These are phyloP conservation scores for Cicer arietinum DNA, from an alignment of 306 rosid genomes.

Conservation along the genomic window DNA sequence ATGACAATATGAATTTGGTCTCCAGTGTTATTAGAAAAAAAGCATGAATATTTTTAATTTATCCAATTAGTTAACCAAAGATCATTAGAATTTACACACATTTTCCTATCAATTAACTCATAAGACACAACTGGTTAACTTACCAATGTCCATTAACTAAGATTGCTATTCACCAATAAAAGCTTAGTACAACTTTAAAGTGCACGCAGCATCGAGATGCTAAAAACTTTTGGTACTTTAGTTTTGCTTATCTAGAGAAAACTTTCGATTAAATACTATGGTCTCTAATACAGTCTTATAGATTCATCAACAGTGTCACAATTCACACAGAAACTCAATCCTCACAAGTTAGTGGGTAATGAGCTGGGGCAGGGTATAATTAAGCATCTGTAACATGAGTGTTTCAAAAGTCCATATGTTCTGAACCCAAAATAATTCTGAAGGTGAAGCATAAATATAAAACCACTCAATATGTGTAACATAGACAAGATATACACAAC, in stretches of 20 bases:
- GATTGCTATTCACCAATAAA: background rate
- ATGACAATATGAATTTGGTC: background rate
- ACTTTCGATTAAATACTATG: background rate
- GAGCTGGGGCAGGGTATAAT: conserved; percentile 9
- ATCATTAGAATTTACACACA: background rate
- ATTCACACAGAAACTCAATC: conserved; percentile 15
- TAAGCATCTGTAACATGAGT: conserved; percentile 21
- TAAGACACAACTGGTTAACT: background rate
- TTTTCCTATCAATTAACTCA: background rate
- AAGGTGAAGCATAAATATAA: conserved; percentile 32
- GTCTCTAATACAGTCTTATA: conserved; percentile 20
- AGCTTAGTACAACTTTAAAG: conserved; percentile 17
- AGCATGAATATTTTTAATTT: background rate
- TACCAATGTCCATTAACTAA: background rate
- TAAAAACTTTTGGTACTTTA: background rate
- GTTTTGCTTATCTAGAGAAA: conserved; percentile 11
- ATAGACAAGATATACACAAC: conserved; percentile 32
- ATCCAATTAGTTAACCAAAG: background rate
- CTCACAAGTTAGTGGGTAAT: background rate
- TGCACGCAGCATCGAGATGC: conserved; percentile 9
- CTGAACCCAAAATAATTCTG: conserved; percentile 17
- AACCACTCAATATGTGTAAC: conserved; percentile 27
- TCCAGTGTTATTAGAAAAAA: conserved; percentile 11
- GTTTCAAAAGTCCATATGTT: conserved; percentile 21
- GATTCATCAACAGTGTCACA: conserved; percentile 16